Evolutionary conservation across 352 stramenopile genomes (phyloP).

Genomic region (Phytophthora sp.): DNA sequence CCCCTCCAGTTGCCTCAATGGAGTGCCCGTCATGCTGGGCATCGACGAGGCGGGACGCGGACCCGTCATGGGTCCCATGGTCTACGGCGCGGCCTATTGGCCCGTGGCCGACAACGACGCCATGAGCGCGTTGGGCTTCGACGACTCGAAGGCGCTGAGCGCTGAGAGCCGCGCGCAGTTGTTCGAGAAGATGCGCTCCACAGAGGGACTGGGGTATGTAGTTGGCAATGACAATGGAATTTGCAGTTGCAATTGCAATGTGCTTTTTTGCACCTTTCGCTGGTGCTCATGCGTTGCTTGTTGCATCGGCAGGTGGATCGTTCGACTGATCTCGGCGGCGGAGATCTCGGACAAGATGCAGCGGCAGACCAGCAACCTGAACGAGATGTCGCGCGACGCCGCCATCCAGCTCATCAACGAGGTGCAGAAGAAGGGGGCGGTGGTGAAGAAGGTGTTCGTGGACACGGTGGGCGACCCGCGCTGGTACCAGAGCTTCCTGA

Average conservation of each 20-base stretch:
- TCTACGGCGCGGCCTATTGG: conserved; percentile 95
- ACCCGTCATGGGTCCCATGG: conserved; percentile 95
- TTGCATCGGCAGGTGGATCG: conserved; percentile 75
- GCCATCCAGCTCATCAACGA: conserved; percentile 94
- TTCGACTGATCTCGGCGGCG: conserved; percentile 90
- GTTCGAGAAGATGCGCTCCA: conserved; percentile 89
- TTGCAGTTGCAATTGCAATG: conserved; percentile 10
- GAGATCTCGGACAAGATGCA: conserved; percentile 97
- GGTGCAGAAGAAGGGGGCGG: conserved; percentile 86
- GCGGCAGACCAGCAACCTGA: conserved; percentile 89
- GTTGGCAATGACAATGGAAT: conserved; percentile 62
- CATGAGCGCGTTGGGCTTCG: conserved; percentile 91
- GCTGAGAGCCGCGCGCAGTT: conserved; percentile 86
- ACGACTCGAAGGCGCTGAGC: conserved; percentile 95
- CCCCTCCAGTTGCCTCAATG: conserved; percentile 63
- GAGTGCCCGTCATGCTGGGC: conserved; percentile 88
- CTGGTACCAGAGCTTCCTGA: conserved; percentile 92
- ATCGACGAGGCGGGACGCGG: conserved; percentile 96
- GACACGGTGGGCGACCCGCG: conserved; percentile 94
- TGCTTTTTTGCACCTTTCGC: background rate
- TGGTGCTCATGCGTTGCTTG: background rate
- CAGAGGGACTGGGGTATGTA: conserved; percentile 61
- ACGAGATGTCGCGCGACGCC: conserved; percentile 94
- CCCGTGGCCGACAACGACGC: conserved; percentile 60
- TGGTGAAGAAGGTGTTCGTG: conserved; percentile 92